A percentile compares a stretch with the other conserved stretches of the same genome.
Conservation (phyloP, 805 yeast genomes). For the Priceomyces haplophilus region DNA sequence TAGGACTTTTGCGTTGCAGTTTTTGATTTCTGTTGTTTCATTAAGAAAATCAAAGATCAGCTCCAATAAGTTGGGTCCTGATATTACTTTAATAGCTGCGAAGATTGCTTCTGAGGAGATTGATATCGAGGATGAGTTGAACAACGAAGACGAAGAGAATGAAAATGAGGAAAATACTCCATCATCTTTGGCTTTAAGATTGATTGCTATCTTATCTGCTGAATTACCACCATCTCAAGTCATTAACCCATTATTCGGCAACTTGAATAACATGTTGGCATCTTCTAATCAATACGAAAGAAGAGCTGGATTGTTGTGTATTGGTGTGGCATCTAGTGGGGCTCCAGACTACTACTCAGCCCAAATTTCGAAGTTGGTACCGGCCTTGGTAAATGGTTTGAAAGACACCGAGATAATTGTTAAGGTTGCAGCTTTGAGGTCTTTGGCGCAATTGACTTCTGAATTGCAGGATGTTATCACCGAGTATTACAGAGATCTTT, state of each 20-base stretch:
- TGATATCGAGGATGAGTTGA: conserved; percentile 74
- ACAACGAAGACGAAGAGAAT: conserved; percentile 82
- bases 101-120: conserved; percentile 72
- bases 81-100: conserved; percentile 68
- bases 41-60: conserved; percentile 79
- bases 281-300: conserved; percentile 71
- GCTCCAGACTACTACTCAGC: conserved; percentile 89
- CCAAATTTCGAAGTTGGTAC: conserved; percentile 70
- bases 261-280: conserved; percentile 50
- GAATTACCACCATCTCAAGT: conserved; percentile 93
- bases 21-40: conserved; percentile 72
- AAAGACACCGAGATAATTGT: conserved; percentile 74
- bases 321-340: conserved; percentile 84
- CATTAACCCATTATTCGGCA: conserved; percentile 71
- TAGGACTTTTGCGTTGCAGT: conserved; percentile 80
- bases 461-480: conserved; percentile 86
- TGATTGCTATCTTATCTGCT: conserved; percentile 72
- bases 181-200: conserved; percentile 70
- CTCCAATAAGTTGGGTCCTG: conserved; percentile 80
- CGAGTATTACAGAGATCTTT: conserved; percentile 73
- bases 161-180: conserved; percentile 92
- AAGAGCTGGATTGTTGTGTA: conserved; percentile 80
- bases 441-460: conserved; percentile 71
- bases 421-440: conserved; percentile 79
- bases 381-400: conserved; percentile 71